phyloP scores from a whole-genome alignment of 768 basidiomycete species.

The Lactifluus volemus region DNA sequence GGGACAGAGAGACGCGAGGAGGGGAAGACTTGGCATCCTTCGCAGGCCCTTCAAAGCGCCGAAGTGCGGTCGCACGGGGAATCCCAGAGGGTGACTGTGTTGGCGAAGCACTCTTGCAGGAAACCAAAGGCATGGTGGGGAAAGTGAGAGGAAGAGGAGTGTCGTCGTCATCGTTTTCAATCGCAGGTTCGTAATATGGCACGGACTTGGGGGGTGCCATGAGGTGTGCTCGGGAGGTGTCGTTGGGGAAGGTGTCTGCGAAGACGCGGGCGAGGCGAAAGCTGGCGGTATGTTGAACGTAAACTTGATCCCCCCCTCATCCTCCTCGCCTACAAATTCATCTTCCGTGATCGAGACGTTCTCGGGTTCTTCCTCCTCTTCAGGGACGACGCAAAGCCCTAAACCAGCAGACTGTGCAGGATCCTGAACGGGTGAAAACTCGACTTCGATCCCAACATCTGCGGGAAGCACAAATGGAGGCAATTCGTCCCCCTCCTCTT shows the following conservation, averaged over 20 bases:
- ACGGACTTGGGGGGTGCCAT: constrained; percentile 9
- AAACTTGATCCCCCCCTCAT: constrained; percentile 62
- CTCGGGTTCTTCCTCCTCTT: constrained; percentile 33
- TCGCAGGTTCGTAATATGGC: constrained; percentile 14
- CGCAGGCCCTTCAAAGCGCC: constrained; percentile 27
- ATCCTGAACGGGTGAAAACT: constrained; percentile 25
- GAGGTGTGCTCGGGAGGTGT: constrained; percentile 13
- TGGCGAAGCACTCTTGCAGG: not conserved
- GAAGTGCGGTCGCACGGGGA: constrained; percentile 35
- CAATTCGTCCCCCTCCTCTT: constrained; percentile 40
- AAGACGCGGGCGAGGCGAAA: constrained; percentile 21
- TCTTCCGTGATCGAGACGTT: constrained; percentile 30
- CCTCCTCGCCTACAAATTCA: constrained; percentile 49
- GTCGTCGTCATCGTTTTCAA: constrained; percentile 20
- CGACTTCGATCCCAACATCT: constrained; percentile 33
- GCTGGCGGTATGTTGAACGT: constrained; percentile 55
- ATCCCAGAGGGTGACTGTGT: constrained; percentile 41
- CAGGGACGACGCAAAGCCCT: constrained; percentile 33
- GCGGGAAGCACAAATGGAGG: constrained; percentile 43
- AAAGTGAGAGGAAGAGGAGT: constrained; percentile 19
- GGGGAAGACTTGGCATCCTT: constrained; percentile 17
- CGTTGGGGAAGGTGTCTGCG: constrained; percentile 16
- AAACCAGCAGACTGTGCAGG: constrained; percentile 27
- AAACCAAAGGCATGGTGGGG: not conserved
- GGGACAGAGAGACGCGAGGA: constrained; percentile 27